Evolutionary conservation across 352 stramenopile species (phyloP).

Genomic region (Pythium biforme): DNA sequence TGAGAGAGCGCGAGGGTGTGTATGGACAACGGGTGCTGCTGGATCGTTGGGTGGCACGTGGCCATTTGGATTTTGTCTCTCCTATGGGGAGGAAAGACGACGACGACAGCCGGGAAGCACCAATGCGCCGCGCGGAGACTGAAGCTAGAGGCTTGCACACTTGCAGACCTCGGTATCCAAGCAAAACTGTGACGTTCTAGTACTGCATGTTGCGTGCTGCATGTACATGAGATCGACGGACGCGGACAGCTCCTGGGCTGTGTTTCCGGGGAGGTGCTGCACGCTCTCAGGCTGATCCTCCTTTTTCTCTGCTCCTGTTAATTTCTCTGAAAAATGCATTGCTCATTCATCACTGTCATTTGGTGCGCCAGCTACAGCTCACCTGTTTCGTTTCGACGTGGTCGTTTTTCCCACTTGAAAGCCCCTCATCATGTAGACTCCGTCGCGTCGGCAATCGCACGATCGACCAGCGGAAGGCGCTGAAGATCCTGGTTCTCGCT

Average conservation of each 20-base stretch:
- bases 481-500: conserved; percentile 16
- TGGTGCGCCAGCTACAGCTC: background rate
- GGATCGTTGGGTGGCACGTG: conserved; percentile 16
- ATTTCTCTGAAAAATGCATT: conserved; percentile 8
- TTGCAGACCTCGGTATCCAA: conserved; percentile 18
- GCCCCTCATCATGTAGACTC: background rate
- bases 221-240: conserved; percentile 2
- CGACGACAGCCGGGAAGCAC: conserved; percentile 28
- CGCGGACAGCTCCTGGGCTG: too few species aligned
- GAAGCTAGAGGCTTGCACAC: conserved; percentile 34
- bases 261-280: too few species aligned
- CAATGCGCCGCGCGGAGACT: conserved; percentile 16
- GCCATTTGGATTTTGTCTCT: background rate
- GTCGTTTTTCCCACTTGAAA: too few species aligned
- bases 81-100: background rate
- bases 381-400: background rate
- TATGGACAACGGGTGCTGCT: conserved; percentile 11
- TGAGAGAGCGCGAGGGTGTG: background rate
- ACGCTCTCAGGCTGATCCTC: background rate
- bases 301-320: background rate
- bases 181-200: conserved; percentile 28
- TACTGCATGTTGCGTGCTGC: conserved; percentile 22
- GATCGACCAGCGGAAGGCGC: background rate
- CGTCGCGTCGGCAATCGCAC: background rate
- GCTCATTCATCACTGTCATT: background rate